phyloP scores from a whole-genome alignment of 306 rosid genomes.

The Cucumis cinereus region DNA sequence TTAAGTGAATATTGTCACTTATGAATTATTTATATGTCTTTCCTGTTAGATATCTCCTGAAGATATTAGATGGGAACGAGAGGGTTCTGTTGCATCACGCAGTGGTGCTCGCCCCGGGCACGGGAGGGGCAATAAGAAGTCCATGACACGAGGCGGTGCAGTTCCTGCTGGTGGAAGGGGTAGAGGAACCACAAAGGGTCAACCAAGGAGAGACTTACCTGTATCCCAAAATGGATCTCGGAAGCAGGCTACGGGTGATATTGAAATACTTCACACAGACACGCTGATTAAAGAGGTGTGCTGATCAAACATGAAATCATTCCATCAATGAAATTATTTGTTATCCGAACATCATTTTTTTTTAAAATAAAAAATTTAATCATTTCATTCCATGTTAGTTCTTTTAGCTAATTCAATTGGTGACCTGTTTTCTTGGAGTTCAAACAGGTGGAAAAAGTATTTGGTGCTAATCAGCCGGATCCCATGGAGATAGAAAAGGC shows the following conservation, averaged over 20 bases:
- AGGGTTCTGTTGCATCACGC: constrained; percentile 40
- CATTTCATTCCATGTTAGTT: neutral
- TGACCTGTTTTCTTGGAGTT: neutral
- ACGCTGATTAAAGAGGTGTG: constrained; percentile 75
- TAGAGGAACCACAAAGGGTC: constrained; percentile 54
- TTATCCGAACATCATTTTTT: no score
- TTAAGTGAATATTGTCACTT: neutral
- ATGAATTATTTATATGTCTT: neutral
- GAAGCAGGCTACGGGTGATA: constrained; percentile 46
- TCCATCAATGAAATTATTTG: neutral
- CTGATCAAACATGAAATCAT: neutral
- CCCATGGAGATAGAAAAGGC: constrained; percentile 64
- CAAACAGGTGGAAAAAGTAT: constrained; percentile 68
- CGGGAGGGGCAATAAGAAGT: constrained; percentile 55
- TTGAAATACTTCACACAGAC: constrained; percentile 67
- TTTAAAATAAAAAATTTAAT: no score
- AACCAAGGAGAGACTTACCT: constrained; percentile 40
- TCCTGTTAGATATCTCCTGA: constrained; percentile 46
- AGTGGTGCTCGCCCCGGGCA: constrained; percentile 43
- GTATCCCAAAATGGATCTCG: constrained; percentile 50
- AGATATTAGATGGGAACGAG: constrained; percentile 75
- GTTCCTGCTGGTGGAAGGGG: constrained; percentile 61
- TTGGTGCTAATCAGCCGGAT: constrained; percentile 47
- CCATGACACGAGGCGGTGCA: constrained; percentile 48
- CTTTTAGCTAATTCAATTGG: neutral